Evolutionary conservation across 257 asterid genomes (phyloP), one percentile per base, ranked within the genome.

Genomic region (Cordia subcordata): DNA sequence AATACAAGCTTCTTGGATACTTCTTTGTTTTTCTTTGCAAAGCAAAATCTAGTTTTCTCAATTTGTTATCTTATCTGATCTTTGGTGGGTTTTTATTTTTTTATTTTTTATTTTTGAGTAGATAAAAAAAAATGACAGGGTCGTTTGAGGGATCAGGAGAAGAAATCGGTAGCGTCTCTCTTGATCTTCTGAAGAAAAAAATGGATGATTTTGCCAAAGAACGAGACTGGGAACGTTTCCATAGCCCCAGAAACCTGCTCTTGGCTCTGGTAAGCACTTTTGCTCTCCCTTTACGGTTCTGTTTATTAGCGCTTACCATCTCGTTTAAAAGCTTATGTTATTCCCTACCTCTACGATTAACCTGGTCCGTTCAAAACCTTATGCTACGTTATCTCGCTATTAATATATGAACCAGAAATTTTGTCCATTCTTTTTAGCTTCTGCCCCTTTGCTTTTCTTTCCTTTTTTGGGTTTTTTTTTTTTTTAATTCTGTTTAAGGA

Each of bases 191-290:
- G 10, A 71, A 57, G 60, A 68, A 68, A 46, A 74, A 74, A 63
- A 68, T 78, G 77, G 75, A 65, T 10, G 73, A 78, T 35, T 78
- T 78, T 71, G 75, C 83, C 9, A 67, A 61, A 49, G 83, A 78
- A 52, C 70, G 83, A 67, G 75, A 74, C 14, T 78, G 83, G 83
- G 83, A 78, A 35, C 69, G 72, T 20, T 78, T 64, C 18, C 83
- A 78, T 57, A 78, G 78, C 67, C 83, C 83, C 13, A 67, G 83
- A 65, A 78, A 78, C 56, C 83, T 78, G 13, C 83, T 78, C 19
- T 51, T 78, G 69, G 83, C 83, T 64, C 8, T 78, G 80, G 83
- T 77, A 69, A 27, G 0, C 47, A 10, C 15, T 39, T 37, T 8
- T 38, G 10, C 5, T 32, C 13, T 15, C 4, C 8, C 8, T 22